Conservation (phyloP, 75 land plant genomes). For the Sequoia sempervirens region DNA sequence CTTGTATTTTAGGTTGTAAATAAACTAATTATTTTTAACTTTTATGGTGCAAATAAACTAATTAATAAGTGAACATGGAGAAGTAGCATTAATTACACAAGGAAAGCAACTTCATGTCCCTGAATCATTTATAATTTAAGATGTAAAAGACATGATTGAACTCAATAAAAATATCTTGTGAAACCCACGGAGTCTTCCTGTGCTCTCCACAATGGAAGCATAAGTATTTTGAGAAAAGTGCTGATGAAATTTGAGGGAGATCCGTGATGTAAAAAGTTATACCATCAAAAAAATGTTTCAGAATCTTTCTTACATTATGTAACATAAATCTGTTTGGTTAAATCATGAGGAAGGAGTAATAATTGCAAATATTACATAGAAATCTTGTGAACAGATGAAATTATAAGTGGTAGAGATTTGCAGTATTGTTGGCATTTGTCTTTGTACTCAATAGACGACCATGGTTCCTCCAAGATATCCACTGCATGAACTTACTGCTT, state of each 20-base stretch:
- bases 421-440: neutral
- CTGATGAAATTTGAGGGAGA: neutral
- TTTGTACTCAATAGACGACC: neutral
- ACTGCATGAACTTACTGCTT: neutral
- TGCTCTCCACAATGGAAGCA: neutral
- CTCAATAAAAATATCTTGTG: neutral
- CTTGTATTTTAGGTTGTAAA: neutral
- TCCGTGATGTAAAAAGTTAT: neutral
- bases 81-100: neutral
- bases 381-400: neutral
- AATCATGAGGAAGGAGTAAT: neutral
- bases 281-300: neutral
- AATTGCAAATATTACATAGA: neutral
- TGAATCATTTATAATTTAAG: neutral
- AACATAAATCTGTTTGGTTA: neutral
- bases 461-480: neutral
- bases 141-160: neutral
- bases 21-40: neutral
- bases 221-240: neutral
- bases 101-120: neutral
- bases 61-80: neutral
- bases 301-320: neutral
- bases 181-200: neutral
- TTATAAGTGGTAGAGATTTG: neutral
- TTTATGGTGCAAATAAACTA: neutral